phyloP scores from a whole-genome alignment of 768 basidiomycete species.

The Tephrocybe sp. region DNA sequence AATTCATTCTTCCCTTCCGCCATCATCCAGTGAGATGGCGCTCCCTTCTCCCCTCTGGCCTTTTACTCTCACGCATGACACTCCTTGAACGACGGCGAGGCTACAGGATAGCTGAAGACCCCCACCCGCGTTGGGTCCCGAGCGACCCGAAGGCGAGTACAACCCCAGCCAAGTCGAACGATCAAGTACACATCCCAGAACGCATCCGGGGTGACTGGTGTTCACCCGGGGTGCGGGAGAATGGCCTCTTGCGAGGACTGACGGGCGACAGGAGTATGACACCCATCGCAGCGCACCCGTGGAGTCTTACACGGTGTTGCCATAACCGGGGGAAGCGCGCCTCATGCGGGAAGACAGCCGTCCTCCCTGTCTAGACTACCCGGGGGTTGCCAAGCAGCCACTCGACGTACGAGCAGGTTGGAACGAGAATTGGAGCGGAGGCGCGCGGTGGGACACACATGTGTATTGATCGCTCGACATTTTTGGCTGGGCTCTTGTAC shows the following conservation, averaged over 20 bases:
- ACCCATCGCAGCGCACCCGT: conserved; percentile 13
- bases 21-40: background rate
- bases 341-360: conserved; percentile 2
- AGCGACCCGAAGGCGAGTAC: background rate
- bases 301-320: conserved; percentile 2
- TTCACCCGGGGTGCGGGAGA: conserved; percentile 12
- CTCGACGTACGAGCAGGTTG: conserved; percentile 9
- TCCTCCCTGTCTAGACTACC: conserved; percentile 11
- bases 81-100: background rate
- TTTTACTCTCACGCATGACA: background rate
- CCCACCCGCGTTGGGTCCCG: background rate
- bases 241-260: conserved; percentile 5
- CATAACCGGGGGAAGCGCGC: conserved; percentile 11
- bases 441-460: background rate
- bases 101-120: conserved; percentile 8
- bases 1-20: conserved; percentile 1
- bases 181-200: conserved; percentile 10
- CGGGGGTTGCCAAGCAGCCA: background rate
- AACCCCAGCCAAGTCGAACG: conserved; percentile 1
- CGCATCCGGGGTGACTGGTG: conserved; percentile 12
- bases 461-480: conserved; percentile 5
- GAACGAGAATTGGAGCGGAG: conserved; percentile 10
- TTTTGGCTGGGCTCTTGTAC: conserved; percentile 6
- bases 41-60: background rate
- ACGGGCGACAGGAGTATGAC: conserved; percentile 14